Base-by-base conservation (phyloP, 768 basidiomycete genomes). In the Chiua virens region DNA sequence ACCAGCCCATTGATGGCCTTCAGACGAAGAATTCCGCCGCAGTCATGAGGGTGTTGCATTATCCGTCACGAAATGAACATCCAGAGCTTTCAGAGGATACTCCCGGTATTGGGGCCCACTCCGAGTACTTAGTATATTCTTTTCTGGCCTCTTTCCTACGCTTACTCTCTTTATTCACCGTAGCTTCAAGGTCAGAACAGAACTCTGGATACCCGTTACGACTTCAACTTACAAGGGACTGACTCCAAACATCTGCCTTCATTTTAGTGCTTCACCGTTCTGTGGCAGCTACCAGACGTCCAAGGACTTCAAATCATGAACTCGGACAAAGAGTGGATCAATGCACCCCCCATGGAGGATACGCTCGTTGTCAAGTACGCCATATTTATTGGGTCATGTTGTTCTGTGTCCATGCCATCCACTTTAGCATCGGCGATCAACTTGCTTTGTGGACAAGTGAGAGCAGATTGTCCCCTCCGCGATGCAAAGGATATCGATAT, bases 371-470 rank as follows among this genome's bases (percentile, higher is more conserved):
- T 95, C 66, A 97, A 97, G 89, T 90, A 52, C 53, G 80, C 17
- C 3, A 17, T 35, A 2, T 9, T 7, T 15, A 36, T 30, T 2
- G 14, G n/a, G n/a, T 34, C 10, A 15, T 34, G 5, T 1, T 3
- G 10, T 45, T 21, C 18, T 60, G 18, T 71, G 9, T 37, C 17
- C 15, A 34, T 77, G 43, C 4, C 15, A 8, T 44, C 46, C 44
- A 37, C 20, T 34, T 49, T 82, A 82, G 88, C 64, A 76, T 96
- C 11, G 94, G 89, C 7, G 93, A 96, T 60, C 90, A 93, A 67
- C 80, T 98, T 51, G 84, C 91, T 9, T 75, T 91, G 21, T 91
- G 92, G 89, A 92, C 94, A 14, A 96, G 91, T 93, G 34, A 34
- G 34, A 5, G 53, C 15, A 3, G 34, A 17, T 4, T 6, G 17